Percentiles rank a stretch among this genome's conserved stretches.
Evolutionary conservation across 2,329 filamentous ascomycete species (phyloP).

Genomic region (Coniochaeta sp.): DNA sequence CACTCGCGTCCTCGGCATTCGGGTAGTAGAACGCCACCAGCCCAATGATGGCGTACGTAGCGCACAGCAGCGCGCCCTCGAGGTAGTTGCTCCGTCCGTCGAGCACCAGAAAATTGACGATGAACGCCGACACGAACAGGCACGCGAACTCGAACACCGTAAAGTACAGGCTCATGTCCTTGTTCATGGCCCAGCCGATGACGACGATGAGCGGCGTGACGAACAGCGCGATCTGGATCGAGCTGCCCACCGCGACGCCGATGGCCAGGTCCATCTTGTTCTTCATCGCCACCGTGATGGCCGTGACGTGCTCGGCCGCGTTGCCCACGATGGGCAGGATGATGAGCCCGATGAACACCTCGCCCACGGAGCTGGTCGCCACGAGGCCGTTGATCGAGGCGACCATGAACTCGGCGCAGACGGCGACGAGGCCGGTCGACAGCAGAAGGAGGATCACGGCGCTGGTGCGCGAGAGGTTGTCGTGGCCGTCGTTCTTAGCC

Average conservation of each 20-base stretch:
- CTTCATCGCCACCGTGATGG: conserved; percentile 49
- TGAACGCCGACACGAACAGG: conserved; percentile 61
- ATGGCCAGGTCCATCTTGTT: conserved; percentile 58
- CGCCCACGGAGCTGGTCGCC: conserved; percentile 29
- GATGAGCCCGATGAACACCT: conserved; percentile 54
- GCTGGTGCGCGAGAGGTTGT: conserved; percentile 44
- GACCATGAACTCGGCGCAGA: conserved; percentile 65
- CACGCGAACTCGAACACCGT: conserved; percentile 69
- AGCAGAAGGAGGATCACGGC: conserved; percentile 56
- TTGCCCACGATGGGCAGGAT: conserved; percentile 57
- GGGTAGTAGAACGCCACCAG: conserved; percentile 19
- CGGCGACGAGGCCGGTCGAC: conserved; percentile 58
- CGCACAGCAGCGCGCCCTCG: conserved; percentile 20
- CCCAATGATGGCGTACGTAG: conserved; percentile 20
- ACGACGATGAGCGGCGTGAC: conserved; percentile 54
- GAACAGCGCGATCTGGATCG: conserved; percentile 55
- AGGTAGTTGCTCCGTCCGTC: conserved; percentile 66
- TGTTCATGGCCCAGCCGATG: conserved; percentile 48
- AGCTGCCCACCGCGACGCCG: conserved; percentile 51
- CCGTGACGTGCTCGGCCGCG: conserved; percentile 56
- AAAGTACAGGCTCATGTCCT: conserved; percentile 60
- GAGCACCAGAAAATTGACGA: conserved; percentile 70
- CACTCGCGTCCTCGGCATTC: conserved; percentile 2
- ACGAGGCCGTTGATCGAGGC: conserved; percentile 60
- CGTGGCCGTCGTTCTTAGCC: conserved; percentile 26